phyloP scores from a whole-genome alignment of 2,329 filamentous ascomycete genomes.

The Hymenoscyphus linearis region DNA sequence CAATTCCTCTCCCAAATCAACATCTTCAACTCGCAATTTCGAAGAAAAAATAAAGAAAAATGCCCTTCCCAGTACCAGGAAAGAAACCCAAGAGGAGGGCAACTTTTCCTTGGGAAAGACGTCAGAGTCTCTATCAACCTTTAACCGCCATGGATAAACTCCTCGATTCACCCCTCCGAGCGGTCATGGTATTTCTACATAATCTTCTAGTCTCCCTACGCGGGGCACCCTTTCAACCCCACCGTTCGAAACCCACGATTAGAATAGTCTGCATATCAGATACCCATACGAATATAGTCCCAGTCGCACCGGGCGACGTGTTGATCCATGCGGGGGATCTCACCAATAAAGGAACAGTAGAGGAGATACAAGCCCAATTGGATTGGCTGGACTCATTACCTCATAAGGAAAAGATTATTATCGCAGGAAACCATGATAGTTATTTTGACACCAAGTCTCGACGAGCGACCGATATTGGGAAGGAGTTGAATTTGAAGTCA shows the following conservation, averaged over 20 bases:
- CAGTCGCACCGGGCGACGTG: slow-evolving; percentile 73
- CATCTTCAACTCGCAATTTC: neutral
- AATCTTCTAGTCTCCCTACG: slow-evolving; percentile 61
- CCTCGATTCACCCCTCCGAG: slow-evolving; percentile 62
- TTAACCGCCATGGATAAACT: slow-evolving; percentile 53
- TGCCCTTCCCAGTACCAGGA: neutral
- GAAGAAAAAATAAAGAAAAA: neutral
- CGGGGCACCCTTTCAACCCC: slow-evolving; percentile 55
- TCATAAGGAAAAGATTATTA: slow-evolving; percentile 73
- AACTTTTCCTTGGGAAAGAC: slow-evolving; percentile 26
- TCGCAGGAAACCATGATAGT: slow-evolving; percentile 85
- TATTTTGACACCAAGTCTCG: slow-evolving; percentile 70
- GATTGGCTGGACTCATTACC: slow-evolving; percentile 74
- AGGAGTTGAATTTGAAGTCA: slow-evolving; percentile 57
- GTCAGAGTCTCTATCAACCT: slow-evolving; percentile 27
- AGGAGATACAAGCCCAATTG: slow-evolving; percentile 74
- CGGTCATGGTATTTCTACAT: slow-evolving; percentile 58
- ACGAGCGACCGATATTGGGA: slow-evolving; percentile 48
- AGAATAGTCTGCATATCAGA: slow-evolving; percentile 85
- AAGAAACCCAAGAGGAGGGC: neutral
- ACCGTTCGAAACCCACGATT: slow-evolving; percentile 51
- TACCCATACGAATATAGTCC: slow-evolving; percentile 64
- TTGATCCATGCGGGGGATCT: slow-evolving; percentile 89
- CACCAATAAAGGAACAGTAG: slow-evolving; percentile 64
- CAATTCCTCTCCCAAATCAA: neutral